Evolutionary conservation across 441 rosid genomes (phyloP).

Genomic region (Erodium texanum): DNA sequence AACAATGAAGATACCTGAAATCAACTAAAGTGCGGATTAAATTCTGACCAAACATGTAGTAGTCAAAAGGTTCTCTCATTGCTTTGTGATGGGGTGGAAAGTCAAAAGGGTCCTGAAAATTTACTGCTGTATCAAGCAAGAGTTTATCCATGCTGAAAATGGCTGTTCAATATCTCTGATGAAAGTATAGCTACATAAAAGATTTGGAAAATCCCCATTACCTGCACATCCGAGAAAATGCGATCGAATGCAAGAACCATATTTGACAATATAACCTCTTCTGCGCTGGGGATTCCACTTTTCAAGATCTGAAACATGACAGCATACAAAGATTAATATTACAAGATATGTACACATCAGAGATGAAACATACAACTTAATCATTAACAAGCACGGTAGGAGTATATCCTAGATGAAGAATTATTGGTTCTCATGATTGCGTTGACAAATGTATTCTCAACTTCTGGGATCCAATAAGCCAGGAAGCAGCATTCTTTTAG

Average conservation of each 20-base stretch:
- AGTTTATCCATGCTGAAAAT: slow-evolving; percentile 19
- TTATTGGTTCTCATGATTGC: slow-evolving; percentile 2
- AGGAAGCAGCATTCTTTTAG: slow-evolving; percentile 9
- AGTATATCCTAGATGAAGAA: slow-evolving; percentile 13
- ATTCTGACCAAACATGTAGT: slow-evolving; percentile 87
- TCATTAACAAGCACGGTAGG: slow-evolving; percentile 1
- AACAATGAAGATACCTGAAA: slow-evolving; percentile 53
- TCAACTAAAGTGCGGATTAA: slow-evolving; percentile 77
- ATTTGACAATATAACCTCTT: slow-evolving; percentile 59
- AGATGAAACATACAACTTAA: slow-evolving; percentile 4
- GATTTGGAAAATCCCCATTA: slow-evolving; percentile 25
- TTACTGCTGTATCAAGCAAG: slow-evolving; percentile 20
- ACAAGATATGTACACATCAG: not conserved
- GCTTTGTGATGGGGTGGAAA: slow-evolving; percentile 82
- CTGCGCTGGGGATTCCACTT: slow-evolving; percentile 56
- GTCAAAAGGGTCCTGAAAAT: slow-evolving; percentile 68
- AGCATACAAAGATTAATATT: slow-evolving; percentile 8
- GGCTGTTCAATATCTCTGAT: slow-evolving; percentile 8
- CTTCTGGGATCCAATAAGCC: slow-evolving; percentile 4
- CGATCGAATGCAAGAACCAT: slow-evolving; percentile 77
- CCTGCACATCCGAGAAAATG: slow-evolving; percentile 75
- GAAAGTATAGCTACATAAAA: slow-evolving; percentile 12
- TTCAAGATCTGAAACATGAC: slow-evolving; percentile 51
- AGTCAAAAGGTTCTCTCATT: slow-evolving; percentile 82
- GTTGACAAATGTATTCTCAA: not conserved